Base-by-base conservation (phyloP, 2,329 filamentous ascomycete genomes). In the Fusarium paranaense region DNA sequence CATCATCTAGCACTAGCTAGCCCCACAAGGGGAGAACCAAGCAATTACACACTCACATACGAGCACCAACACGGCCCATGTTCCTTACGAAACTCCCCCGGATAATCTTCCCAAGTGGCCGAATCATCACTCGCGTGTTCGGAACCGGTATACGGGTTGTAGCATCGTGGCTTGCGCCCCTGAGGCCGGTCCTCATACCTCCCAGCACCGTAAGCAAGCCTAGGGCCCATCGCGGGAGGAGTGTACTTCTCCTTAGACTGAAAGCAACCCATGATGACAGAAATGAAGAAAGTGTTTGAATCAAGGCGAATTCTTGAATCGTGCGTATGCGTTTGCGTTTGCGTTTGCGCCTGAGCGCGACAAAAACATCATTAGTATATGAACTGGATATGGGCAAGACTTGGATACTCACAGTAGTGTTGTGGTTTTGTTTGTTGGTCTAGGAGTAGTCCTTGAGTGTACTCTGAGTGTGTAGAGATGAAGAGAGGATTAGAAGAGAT, bases 81-180 rank as follows among this genome's bases (percentile, higher is more conserved):
- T 11, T 30, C 58, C 38, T 52, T 38, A 14, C 8, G 5, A n/a
- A 27, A n/a, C 25, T 66, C 30, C n/a, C 64, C 64, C 20, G 64
- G 42, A 9, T 62, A 62, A 16, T n/a, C 25, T 22, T 62, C 64
- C 57, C 64, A 66, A 3, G 64, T 66, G n/a, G 64, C 64, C 18
- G 64, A 66, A 5, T 18, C 33, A 5, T 40, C 50, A 4, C 33
- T 30, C 16, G 18, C 14, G 42, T 66, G 64, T n/a, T 32, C 37
- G 18, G 45, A 30, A 2, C 27, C 22, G 2, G 45, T 61, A 14
- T n/a, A 16, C 27, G 64, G 64, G 64, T 66, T 66, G 20, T 62
- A 66, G 13, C 30, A 56, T 8, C 6, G 20, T 18, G 64, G 64
- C 64, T 62, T 40, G 1, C 10, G 42, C 16, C 63, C 32, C 25